Conservation (phyloP, 2,329 filamentous ascomycete species). For the Verticillium tricorpus region DNA sequence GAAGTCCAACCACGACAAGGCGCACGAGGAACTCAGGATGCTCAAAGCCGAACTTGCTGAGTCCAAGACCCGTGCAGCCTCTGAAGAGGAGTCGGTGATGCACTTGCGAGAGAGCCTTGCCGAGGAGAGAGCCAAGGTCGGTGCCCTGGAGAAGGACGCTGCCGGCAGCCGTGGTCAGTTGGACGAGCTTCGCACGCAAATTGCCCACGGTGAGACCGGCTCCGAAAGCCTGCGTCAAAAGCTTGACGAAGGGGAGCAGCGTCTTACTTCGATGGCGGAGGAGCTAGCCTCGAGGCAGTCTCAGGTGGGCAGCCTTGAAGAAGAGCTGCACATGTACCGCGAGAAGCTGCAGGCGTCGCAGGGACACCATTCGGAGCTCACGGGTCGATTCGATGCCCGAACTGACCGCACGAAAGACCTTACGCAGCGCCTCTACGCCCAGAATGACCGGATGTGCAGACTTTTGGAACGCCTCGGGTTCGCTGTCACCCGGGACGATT, state of each 20-base stretch:
- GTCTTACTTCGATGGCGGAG: constrained; percentile 61
- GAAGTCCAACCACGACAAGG: constrained; percentile 58
- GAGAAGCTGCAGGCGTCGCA: constrained; percentile 58
- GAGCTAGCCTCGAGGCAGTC: constrained; percentile 71
- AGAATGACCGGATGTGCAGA: constrained; percentile 78
- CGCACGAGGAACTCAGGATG: constrained; percentile 49
- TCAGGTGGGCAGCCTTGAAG: constrained; percentile 70
- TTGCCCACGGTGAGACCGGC: constrained; percentile 79
- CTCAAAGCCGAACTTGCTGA: constrained; percentile 54
- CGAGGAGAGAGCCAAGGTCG: constrained; percentile 48
- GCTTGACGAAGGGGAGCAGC: constrained; percentile 70
- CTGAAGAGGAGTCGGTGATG: constrained; percentile 45
- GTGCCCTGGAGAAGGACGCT: constrained; percentile 52
- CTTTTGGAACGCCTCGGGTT: constrained; percentile 87
- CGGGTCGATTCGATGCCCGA: constrained; percentile 61
- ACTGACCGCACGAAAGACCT: constrained; percentile 74
- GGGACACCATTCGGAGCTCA: constrained; percentile 44
- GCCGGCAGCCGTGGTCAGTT: constrained; percentile 67
- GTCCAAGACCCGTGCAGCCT: constrained; percentile 46
- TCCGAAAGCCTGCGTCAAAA: constrained; percentile 73
- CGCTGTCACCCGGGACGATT: constrained; percentile 68
- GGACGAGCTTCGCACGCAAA: constrained; percentile 61
- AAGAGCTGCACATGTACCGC: constrained; percentile 66
- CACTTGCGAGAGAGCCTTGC: constrained; percentile 50
- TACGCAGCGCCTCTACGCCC: constrained; percentile 74